These are phyloP conservation scores for Hura crepitans DNA, from an alignment of 441 rosid species.

Conservation along the genomic window DNA sequence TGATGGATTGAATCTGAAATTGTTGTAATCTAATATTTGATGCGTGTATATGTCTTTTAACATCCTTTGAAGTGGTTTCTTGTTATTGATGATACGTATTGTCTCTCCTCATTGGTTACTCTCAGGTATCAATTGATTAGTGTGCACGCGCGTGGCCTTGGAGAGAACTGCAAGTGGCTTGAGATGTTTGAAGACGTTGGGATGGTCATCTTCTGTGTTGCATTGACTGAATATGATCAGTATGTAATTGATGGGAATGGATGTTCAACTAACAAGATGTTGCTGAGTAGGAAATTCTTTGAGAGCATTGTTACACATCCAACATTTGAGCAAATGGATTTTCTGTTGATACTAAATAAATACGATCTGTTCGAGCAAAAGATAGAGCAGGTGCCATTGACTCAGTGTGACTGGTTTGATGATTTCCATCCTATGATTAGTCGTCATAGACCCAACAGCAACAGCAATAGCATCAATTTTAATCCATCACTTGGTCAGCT, in stretches of 20 bases:
- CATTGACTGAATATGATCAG: constrained; percentile 83
- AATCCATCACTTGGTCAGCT: constrained; percentile 78
- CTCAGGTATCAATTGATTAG: constrained; percentile 89
- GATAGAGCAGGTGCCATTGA: constrained; percentile 62
- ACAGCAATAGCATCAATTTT: constrained; percentile 51
- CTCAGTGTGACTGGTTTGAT: constrained; percentile 79
- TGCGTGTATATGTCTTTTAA: too few species aligned
- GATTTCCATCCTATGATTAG: constrained; percentile 82
- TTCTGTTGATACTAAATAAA: constrained; percentile 83
- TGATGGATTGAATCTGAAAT: too few species aligned
- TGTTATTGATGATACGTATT: not conserved
- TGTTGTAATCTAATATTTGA: not conserved
- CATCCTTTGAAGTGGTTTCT: not conserved
- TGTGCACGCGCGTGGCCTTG: constrained; percentile 76
- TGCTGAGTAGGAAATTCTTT: constrained; percentile 65
- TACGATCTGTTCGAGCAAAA: constrained; percentile 79
- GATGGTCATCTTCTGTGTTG: constrained; percentile 74
- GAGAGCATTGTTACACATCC: constrained; percentile 84
- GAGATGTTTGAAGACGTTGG: constrained; percentile 98
- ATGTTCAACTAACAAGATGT: constrained; percentile 56
- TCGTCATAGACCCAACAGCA: constrained; percentile 44
- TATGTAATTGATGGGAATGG: constrained; percentile 48
- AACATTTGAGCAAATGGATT: constrained; percentile 81
- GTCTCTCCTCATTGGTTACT: constrained; percentile 5
- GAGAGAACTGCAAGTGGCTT: constrained; percentile 94